phyloP scores from a whole-genome alignment of 345 rosid genomes.

The Lagerstroemia speciosa region DNA sequence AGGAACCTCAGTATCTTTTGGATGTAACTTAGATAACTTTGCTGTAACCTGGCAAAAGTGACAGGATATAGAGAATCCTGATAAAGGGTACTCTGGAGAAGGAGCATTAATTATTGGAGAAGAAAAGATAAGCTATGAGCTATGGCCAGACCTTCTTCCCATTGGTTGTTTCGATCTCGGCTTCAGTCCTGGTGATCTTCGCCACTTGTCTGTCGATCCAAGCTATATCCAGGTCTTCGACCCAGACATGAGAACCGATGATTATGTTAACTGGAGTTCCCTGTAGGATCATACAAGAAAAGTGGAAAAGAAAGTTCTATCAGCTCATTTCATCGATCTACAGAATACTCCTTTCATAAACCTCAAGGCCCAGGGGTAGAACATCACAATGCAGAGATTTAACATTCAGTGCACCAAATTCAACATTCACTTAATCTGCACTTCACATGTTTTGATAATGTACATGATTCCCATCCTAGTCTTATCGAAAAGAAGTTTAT shows the following conservation, averaged over 20 bases:
- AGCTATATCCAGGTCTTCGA: constrained; percentile 57
- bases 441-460: too few species aligned
- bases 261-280: constrained; percentile 76
- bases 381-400: too few species aligned
- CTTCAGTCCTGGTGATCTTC: constrained; percentile 60
- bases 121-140: neutral
- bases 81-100: neutral
- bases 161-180: constrained; percentile 28
- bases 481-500: neutral
- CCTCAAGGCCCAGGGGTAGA: too few species aligned
- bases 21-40: constrained; percentile 58
- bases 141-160: constrained; percentile 65
- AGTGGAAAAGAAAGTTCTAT: constrained; percentile 2
- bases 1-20: constrained; percentile 87
- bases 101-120: too few species aligned
- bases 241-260: constrained; percentile 92
- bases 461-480: neutral
- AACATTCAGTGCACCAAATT: neutral
- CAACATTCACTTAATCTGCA: too few species aligned
- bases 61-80: neutral
- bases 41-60: constrained; percentile 45
- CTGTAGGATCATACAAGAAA: constrained; percentile 25
- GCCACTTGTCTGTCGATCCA: constrained; percentile 76
- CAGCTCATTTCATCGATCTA: neutral
- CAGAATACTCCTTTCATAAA: too few species aligned